Conservation (phyloP, 2,329 filamentous ascomycete genomes). For the Xylariaceae sp. region DNA sequence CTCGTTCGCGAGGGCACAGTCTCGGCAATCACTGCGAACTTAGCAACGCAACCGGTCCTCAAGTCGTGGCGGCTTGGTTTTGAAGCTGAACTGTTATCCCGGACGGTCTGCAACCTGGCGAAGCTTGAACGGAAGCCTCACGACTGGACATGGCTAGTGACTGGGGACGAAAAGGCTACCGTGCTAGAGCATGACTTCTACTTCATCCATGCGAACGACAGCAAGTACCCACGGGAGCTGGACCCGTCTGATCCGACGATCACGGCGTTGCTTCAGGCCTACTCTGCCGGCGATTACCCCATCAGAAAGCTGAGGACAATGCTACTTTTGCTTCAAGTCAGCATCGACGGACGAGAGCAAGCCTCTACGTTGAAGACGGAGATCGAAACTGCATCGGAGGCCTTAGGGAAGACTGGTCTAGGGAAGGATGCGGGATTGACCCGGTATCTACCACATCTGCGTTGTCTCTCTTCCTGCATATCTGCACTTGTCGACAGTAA, state of each 20-base stretch:
- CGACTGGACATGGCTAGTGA: constrained; percentile 48
- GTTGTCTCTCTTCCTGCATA: constrained; percentile 37
- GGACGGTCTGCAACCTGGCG: constrained; percentile 51
- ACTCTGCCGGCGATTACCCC: constrained; percentile 42
- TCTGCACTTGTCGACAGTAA: constrained; percentile 34
- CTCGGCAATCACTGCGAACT: constrained; percentile 39
- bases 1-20: constrained; percentile 53
- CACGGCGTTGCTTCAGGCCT: constrained; percentile 40
- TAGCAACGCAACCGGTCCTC: constrained; percentile 42
- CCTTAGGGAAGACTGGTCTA: constrained; percentile 28
- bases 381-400: constrained; percentile 29
- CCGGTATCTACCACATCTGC: constrained; percentile 41
- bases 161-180: constrained; percentile 45
- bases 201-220: constrained; percentile 33
- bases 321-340: constrained; percentile 39
- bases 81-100: constrained; percentile 45
- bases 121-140: constrained; percentile 50
- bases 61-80: constrained; percentile 46
- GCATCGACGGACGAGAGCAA: constrained; percentile 36
- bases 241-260: constrained; percentile 38
- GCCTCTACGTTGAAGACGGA: constrained; percentile 32
- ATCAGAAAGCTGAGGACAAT: constrained; percentile 46
- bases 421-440: constrained; percentile 38
- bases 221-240: constrained; percentile 25
- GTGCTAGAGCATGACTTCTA: constrained; percentile 55